A percentile compares a stretch with the other conserved stretches of the same genome.
phyloP scores from a whole-genome alignment of 2,329 filamentous ascomycete species.

The Fusarium sterilihyphosum region DNA sequence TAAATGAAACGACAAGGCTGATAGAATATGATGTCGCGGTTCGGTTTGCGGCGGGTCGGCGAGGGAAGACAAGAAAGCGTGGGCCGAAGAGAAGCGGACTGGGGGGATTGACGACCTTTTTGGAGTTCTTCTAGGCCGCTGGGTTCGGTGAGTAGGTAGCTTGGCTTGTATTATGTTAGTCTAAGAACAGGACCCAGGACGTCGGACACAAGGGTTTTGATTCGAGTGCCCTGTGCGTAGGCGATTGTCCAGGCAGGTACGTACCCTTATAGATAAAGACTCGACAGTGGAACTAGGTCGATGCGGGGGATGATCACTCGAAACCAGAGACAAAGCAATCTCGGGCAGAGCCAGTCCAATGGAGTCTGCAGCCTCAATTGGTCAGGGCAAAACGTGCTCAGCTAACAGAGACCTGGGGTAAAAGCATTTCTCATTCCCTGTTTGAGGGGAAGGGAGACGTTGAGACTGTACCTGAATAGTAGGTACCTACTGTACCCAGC shows the following conservation, averaged over 20 bases:
- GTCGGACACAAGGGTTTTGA: conserved; percentile 19
- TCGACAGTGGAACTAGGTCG: conserved; percentile 1
- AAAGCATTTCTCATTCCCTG: conserved; percentile 6
- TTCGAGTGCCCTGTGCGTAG: conserved; percentile 21
- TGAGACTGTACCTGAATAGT: not conserved
- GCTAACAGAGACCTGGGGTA: conserved; percentile 5
- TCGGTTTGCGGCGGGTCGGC: conserved; percentile 51
- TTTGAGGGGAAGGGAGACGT: not conserved
- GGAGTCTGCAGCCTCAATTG: conserved; percentile 1
- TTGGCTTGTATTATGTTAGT: not conserved
- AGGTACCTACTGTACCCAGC: not conserved
- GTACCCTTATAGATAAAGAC: conserved; percentile 19
- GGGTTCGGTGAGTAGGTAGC: conserved; percentile 27
- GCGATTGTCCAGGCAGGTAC: conserved; percentile 11
- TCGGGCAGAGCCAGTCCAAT: conserved; percentile 13
- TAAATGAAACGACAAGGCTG: conserved; percentile 16
- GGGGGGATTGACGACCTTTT: conserved; percentile 39
- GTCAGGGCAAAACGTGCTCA: not conserved
- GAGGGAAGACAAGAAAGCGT: conserved; percentile 41
- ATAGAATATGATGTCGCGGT: conserved; percentile 30
- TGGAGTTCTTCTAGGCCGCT: conserved; percentile 38
- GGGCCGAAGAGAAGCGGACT: conserved; percentile 43
- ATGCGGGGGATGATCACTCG: conserved; percentile 19
- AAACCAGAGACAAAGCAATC: not conserved
- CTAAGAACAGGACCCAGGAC: not conserved